Base-by-base conservation (phyloP, 495 filamentous ascomycete species). In the Acidomyces sp. region DNA sequence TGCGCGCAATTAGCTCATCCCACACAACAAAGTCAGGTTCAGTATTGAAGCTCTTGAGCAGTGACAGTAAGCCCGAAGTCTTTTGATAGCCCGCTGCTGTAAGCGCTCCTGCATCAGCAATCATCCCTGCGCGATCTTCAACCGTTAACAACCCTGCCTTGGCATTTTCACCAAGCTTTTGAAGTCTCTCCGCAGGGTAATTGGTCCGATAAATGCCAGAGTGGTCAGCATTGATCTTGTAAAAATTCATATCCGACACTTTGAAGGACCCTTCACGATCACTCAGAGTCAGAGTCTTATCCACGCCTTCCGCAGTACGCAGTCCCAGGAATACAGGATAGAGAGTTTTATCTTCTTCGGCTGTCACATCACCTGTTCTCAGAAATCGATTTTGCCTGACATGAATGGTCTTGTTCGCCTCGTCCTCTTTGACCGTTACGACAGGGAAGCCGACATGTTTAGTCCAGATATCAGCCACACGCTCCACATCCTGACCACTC, bases 1-100 rank as follows among this genome's bases (percentile, higher is more conserved):
- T 72, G 25, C 85, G 75, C 11, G 76, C 67, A 25, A 85, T 69
- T 39, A 96, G 80, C 64, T 95, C 85, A 48, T 80, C 81, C 90
- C 90, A 96, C 16, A 96, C 90, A 21, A 95, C 78, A 48, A 85
- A 96, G 49, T 90, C 83, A 6, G 74, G 64, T 63, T 97, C 90
- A 30, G 66, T 70, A 55, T 78, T 74, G 58, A 97, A 90, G 30
- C 80, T 75, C 53, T 87, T 77, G 39, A 97, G 66, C 3, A 97
- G 71, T 37, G 78, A 85, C 13, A 97, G 64, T 38, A 94, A 66
- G 11, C 84, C 85, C 12, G 88, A 94, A 3, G 90, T 93, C 59
- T 78, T 85, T 61, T 93, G 85, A 59, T 90, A 94, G 21, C 88
- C 88, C 12, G 85, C 87, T 4, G 82, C 70, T 39, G 88, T 82